Percentiles rank a stretch among this genome's conserved stretches.
Evolutionary conservation across 345 rosid species (phyloP).

Genomic region (Lepidium didymum): DNA sequence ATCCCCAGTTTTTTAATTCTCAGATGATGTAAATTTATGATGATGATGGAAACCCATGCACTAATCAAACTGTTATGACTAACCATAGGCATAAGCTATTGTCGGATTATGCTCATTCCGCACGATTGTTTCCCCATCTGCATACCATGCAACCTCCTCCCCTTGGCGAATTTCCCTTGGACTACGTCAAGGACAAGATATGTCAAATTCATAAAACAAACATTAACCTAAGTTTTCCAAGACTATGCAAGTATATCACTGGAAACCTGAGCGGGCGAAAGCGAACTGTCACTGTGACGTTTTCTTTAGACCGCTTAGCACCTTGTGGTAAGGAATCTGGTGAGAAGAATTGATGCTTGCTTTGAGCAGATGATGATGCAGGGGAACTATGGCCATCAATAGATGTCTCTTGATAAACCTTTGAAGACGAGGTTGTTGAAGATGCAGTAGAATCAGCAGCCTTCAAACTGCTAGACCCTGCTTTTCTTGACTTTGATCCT

Average conservation of each 20-base stretch:
- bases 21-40: neutral
- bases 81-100: conserved; percentile 94
- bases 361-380: conserved; percentile 84
- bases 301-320: conserved; percentile 65
- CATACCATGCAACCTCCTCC: conserved; percentile 99
- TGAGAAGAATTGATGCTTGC: conserved; percentile 68
- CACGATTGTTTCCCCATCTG: conserved; percentile 93
- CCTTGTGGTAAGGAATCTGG: conserved; percentile 39
- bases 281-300: conserved; percentile 91
- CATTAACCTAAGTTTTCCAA: neutral
- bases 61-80: conserved; percentile 16
- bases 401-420: conserved; percentile 68
- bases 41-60: neutral
- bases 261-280: conserved; percentile 91
- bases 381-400: conserved; percentile 92
- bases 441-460: conserved; percentile 76
- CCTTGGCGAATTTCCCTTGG: conserved; percentile 96
- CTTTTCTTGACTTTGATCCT: conserved; percentile 52
- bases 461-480: conserved; percentile 36
- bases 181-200: conserved; percentile 35
- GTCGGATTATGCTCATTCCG: conserved; percentile 82
- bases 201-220: conserved; percentile 17
- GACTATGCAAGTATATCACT: conserved; percentile 1
- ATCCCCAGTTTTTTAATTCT: neutral
- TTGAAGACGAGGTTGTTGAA: conserved; percentile 88